These are phyloP conservation scores for Dryadomyces sulphureus DNA, from an alignment of 2,329 filamentous ascomycete genomes.

Conservation along the genomic window DNA sequence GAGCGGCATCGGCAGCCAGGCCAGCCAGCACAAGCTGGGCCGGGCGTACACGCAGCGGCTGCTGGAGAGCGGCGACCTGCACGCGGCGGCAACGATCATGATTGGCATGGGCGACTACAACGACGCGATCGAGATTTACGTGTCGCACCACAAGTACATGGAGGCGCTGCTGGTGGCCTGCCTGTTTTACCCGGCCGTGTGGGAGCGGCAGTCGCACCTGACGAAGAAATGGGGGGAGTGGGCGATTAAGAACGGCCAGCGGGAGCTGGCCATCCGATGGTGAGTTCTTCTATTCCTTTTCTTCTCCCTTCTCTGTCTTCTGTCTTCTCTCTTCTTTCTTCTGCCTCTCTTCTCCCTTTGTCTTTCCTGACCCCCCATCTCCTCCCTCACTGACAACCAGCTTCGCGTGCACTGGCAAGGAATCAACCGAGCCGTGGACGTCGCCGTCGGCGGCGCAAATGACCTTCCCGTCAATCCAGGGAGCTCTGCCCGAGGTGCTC, in stretches of 20 bases:
- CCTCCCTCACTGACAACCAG: slow-evolving; percentile 16
- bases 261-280: slow-evolving; percentile 81
- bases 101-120: slow-evolving; percentile 84
- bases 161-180: slow-evolving; percentile 84
- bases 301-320: not conserved
- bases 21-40: slow-evolving; percentile 78
- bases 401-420: slow-evolving; percentile 79
- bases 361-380: too few relatives aligned
- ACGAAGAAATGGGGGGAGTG: slow-evolving; percentile 92
- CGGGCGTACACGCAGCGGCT: slow-evolving; percentile 83
- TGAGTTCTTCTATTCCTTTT: slow-evolving; percentile 16
- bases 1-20: slow-evolving; percentile 66
- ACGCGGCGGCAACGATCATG: slow-evolving; percentile 84
- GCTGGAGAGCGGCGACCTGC: slow-evolving; percentile 77
- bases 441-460: slow-evolving; percentile 62
- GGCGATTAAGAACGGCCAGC: slow-evolving; percentile 73
- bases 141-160: slow-evolving; percentile 82
- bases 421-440: slow-evolving; percentile 75
- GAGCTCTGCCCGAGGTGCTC: slow-evolving; percentile 45
- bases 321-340: too few relatives aligned
- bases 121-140: slow-evolving; percentile 91
- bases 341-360: too few relatives aligned
- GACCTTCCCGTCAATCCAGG: slow-evolving; percentile 30
- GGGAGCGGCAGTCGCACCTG: slow-evolving; percentile 79
- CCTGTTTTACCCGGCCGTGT: slow-evolving; percentile 68